A percentile compares a stretch with the other conserved stretches of the same genome.
These are phyloP conservation scores for Alternaria postmessia DNA, from an alignment of 2,329 filamentous ascomycete genomes.

Conservation along the genomic window DNA sequence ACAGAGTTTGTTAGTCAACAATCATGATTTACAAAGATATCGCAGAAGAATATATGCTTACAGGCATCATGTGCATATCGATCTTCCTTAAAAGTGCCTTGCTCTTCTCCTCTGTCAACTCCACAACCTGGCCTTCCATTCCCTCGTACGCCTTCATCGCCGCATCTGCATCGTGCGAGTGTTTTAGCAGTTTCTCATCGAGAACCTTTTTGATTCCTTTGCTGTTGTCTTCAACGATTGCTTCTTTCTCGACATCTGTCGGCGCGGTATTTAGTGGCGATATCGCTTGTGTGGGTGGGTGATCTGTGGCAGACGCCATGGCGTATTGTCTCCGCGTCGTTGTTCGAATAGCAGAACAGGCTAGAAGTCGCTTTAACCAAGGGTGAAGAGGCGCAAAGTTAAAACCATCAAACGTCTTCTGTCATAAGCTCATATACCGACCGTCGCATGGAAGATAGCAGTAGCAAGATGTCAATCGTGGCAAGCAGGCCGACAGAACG, in stretches of 20 bases:
- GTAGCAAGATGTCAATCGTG: neutral
- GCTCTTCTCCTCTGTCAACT: conserved; percentile 65
- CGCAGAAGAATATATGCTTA: conserved; percentile 24
- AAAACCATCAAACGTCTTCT: neutral
- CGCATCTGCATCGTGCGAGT: conserved; percentile 67
- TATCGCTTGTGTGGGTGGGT: neutral
- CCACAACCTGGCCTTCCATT: conserved; percentile 59
- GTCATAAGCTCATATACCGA: neutral
- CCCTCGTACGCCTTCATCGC: conserved; percentile 65
- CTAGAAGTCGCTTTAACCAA: neutral
- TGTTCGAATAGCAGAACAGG: neutral
- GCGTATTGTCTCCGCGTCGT: neutral
- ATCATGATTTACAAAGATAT: neutral
- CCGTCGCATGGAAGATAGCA: neutral
- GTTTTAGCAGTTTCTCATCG: conserved; percentile 50
- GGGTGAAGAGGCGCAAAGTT: neutral
- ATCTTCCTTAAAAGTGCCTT: conserved; percentile 67
- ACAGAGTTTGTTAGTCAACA: neutral
- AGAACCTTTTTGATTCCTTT: conserved; percentile 17
- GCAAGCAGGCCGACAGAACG: neutral
- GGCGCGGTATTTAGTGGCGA: neutral
- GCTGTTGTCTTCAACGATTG: conserved; percentile 15
- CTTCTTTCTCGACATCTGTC: conserved; percentile 28
- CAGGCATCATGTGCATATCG: conserved; percentile 68
- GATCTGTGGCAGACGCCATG: conserved; percentile 10